Percentiles rank a stretch among this genome's conserved stretches.
phyloP scores from a whole-genome alignment of 1,139 yeast species.

The Yamadazyma siamensis region DNA sequence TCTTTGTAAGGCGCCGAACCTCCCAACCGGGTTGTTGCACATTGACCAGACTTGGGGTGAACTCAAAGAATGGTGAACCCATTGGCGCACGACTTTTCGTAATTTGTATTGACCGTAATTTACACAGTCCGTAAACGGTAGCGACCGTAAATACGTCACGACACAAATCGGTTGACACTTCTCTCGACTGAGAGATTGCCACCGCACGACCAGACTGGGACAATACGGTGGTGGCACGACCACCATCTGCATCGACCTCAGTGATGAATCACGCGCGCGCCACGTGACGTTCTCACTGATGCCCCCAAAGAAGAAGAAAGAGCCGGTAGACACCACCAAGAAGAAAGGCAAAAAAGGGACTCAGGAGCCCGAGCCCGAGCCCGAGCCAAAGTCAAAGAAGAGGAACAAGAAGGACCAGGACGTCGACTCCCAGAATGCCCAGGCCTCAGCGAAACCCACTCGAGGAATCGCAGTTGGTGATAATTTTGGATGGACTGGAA shows the following conservation, averaged over 20 bases:
- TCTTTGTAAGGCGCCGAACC: too few relatives aligned
- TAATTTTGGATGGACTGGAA: conserved; percentile 84
- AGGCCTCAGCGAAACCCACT: conserved; percentile 33
- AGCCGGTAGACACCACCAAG: conserved; percentile 5
- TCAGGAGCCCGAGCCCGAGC: background rate
- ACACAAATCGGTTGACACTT: too few relatives aligned
- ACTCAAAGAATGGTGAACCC: too few relatives aligned
- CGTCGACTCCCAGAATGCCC: background rate
- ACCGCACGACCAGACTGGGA: too few relatives aligned
- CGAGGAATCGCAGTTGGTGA: conserved; percentile 46
- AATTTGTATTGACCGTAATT: too few relatives aligned
- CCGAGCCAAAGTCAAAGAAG: conserved; percentile 2
- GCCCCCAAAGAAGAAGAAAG: conserved; percentile 7
- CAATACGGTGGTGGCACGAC: background rate
- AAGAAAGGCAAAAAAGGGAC: background rate
- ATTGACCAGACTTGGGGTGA: too few relatives aligned
- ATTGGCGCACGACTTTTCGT: too few relatives aligned
- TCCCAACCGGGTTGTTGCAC: too few relatives aligned
- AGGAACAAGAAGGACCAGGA: conserved; percentile 8
- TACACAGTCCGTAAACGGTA: too few relatives aligned
- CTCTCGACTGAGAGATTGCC: too few relatives aligned
- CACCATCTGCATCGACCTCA: background rate
- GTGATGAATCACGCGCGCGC: background rate
- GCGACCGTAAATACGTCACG: too few relatives aligned
- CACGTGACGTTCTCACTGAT: background rate